Conservation (phyloP, 176 grass and related monocot species). For the Zizania latifolia region DNA sequence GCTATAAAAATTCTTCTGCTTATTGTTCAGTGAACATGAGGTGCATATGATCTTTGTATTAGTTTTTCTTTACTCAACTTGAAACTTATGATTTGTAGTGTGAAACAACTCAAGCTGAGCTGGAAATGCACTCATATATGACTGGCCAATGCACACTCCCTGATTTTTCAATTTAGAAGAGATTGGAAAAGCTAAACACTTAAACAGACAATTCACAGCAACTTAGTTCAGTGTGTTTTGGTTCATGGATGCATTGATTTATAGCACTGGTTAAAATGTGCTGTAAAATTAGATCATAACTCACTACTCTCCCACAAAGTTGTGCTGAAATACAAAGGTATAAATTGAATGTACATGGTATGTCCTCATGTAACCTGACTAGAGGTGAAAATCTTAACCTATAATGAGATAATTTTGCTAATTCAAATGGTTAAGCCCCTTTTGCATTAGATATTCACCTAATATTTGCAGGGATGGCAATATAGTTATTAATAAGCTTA, state of each 20-base stretch:
- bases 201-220: background rate
- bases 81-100: too few species aligned
- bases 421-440: background rate
- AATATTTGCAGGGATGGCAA: background rate
- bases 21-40: background rate
- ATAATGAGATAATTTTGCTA: background rate
- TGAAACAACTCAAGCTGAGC: background rate
- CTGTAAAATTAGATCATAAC: background rate
- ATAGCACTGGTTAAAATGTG: background rate
- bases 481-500: background rate
- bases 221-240: background rate
- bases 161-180: background rate
- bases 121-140: background rate
- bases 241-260: background rate
- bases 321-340: background rate
- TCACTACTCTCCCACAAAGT: background rate
- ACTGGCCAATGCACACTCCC: background rate
- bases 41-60: background rate
- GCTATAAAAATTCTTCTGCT: background rate
- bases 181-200: background rate
- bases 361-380: background rate
- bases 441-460: background rate
- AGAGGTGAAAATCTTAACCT: background rate
- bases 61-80: background rate
- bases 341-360: background rate